Evolutionary conservation across 768 basidiomycete species (phyloP).

Genomic region (Neoboletus brunneissimus): DNA sequence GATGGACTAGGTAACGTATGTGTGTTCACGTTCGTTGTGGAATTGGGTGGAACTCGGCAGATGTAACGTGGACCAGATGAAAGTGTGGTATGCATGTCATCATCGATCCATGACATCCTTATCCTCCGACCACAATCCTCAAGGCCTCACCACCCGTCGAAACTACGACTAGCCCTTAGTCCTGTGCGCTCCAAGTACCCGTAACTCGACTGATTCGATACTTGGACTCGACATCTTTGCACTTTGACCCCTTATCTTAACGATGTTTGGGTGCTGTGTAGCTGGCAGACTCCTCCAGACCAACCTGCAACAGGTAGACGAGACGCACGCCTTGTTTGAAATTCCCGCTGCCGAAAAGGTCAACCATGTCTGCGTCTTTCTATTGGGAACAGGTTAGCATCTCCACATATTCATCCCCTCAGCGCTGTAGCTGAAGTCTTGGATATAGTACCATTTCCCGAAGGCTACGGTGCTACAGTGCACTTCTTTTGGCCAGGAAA

Average conservation of each 20-base stretch:
- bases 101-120: conserved; percentile 14
- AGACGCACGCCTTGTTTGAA: conserved; percentile 79
- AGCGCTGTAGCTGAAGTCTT: not conserved
- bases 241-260: not conserved
- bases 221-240: not conserved
- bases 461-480: conserved; percentile 80
- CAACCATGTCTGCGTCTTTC: conserved; percentile 84
- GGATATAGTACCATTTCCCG: conserved; percentile 67
- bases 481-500: conserved; percentile 86
- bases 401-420: not conserved
- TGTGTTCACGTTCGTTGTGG: not conserved
- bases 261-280: conserved; percentile 79
- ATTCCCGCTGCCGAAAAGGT: conserved; percentile 67
- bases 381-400: conserved; percentile 67
- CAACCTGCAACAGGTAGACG: conserved; percentile 76
- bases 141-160: not conserved
- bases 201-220: not conserved
- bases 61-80: not conserved
- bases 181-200: not conserved
- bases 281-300: conserved; percentile 79
- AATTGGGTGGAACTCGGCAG: conserved; percentile 6
- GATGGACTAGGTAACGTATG: too few relatives aligned
- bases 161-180: not conserved
- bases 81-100: conserved; percentile 2
- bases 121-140: conserved; percentile 5